Conservation (phyloP, 73 alveolate species). For the Paramecium sonneborni region DNA sequence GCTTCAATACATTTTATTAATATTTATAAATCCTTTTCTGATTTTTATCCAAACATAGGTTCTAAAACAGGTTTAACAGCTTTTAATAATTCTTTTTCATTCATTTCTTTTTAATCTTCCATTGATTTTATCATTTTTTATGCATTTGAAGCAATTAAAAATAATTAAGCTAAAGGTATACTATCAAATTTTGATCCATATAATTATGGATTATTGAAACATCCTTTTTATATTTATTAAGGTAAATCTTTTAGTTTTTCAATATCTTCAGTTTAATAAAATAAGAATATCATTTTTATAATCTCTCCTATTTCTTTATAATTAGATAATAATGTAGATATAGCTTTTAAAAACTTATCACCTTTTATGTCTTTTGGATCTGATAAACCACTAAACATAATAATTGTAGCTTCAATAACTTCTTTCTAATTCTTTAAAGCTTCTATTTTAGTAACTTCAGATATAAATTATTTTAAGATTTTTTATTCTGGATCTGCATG, state of each 20-base stretch:
- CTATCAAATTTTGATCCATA: not conserved
- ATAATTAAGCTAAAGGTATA: not conserved
- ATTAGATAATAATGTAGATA: not conserved
- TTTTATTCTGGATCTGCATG: not conserved
- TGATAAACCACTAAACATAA: not conserved
- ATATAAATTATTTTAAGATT: not conserved
- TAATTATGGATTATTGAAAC: not conserved
- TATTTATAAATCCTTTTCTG: not conserved
- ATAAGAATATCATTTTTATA: not conserved
- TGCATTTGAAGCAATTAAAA: not conserved
- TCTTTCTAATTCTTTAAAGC: not conserved
- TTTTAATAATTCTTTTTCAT: conserved; percentile 24
- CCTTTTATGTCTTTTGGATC: not conserved
- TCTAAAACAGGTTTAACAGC: not conserved
- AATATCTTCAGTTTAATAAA: not conserved
- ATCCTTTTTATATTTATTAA: not conserved
- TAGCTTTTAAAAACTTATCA: not conserved
- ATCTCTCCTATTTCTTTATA: not conserved
- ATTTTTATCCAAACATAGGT: not conserved
- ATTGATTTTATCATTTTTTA: not conserved
- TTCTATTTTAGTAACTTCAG: not conserved
- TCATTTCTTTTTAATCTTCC: not conserved
- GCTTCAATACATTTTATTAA: conserved; percentile 12
- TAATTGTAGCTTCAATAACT: not conserved
- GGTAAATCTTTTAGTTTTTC: conserved; percentile 6